phyloP scores from a whole-genome alignment of 768 basidiomycete genomes.

The Rhodotorula paludigena region DNA sequence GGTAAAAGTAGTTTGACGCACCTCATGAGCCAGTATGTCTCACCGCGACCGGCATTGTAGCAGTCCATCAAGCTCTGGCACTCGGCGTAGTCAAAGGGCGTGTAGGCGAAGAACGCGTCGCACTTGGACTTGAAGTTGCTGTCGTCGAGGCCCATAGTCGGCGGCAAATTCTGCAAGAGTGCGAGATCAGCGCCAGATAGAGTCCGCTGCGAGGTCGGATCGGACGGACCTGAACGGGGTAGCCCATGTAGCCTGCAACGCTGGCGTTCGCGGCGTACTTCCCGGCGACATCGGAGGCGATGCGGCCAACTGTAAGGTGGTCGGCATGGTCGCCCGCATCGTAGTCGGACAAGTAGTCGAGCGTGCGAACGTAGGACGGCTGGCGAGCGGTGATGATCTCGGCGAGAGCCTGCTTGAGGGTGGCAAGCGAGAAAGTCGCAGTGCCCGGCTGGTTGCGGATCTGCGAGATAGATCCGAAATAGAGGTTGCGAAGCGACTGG shows the following conservation, averaged over 20 bases:
- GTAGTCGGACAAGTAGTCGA: constrained; percentile 32
- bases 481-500: constrained; percentile 23
- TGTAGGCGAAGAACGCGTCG: constrained; percentile 39
- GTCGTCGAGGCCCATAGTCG: constrained; percentile 20
- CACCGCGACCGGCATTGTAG: constrained; percentile 19
- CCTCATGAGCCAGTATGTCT: constrained; percentile 31
- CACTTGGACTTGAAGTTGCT: constrained; percentile 18
- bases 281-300: neutral
- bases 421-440: constrained; percentile 23
- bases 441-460: constrained; percentile 28
- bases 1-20: neutral
- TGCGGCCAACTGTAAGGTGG: constrained; percentile 16
- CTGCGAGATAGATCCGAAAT: constrained; percentile 31
- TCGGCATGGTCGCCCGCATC: constrained; percentile 34
- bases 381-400: constrained; percentile 28
- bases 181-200: too few species aligned
- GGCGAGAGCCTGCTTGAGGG: constrained; percentile 26
- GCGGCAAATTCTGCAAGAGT: constrained; percentile 23
- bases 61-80: constrained; percentile 28
- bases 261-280: constrained; percentile 8
- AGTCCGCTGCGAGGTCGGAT: neutral
- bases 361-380: constrained; percentile 20
- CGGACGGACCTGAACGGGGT: neutral
- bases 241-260: constrained; percentile 29
- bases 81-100: constrained; percentile 36